Conservation (phyloP, 768 basidiomycete genomes). For the Mycena indigotica region DNA sequence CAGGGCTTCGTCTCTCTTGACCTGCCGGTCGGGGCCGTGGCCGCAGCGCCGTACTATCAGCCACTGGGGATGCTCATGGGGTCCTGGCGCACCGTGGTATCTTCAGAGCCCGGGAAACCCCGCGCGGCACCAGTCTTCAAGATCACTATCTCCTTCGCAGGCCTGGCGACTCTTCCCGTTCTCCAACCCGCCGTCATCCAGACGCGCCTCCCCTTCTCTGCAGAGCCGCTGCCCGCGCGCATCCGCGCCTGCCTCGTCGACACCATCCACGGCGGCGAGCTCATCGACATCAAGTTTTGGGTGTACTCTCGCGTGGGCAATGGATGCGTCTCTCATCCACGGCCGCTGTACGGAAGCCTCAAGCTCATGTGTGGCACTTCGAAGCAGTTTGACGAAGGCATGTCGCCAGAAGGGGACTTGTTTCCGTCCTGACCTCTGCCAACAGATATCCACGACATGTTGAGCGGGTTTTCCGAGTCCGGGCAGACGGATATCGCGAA, state of each 20-base stretch:
- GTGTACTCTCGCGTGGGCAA: neutral
- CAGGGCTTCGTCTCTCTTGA: neutral
- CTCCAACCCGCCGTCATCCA: neutral
- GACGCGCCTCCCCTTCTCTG: neutral
- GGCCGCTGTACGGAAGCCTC: slow-evolving; percentile 10
- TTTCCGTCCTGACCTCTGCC: neutral
- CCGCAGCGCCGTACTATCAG: neutral
- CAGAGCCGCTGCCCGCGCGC: neutral
- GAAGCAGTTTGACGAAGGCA: slow-evolving; percentile 5
- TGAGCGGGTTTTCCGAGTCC: slow-evolving; percentile 7
- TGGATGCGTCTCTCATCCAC: slow-evolving; percentile 3
- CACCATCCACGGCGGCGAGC: slow-evolving; percentile 12
- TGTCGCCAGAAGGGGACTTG: neutral
- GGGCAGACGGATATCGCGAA: slow-evolving; percentile 6
- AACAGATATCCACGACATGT: neutral
- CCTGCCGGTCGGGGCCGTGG: neutral
- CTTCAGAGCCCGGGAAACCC: neutral
- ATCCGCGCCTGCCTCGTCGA: slow-evolving; percentile 2
- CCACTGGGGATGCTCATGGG: neutral
- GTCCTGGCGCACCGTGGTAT: too few species aligned
- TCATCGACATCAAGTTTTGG: slow-evolving; percentile 18
- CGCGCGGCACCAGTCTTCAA: neutral
- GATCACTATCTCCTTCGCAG: neutral
- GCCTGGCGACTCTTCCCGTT: neutral
- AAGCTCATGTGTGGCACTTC: slow-evolving; percentile 11